Evolutionary conservation across 805 yeast genomes (phyloP), one percentile per base, ranked within the genome.

Genomic region (Pichia cephalocereana): DNA sequence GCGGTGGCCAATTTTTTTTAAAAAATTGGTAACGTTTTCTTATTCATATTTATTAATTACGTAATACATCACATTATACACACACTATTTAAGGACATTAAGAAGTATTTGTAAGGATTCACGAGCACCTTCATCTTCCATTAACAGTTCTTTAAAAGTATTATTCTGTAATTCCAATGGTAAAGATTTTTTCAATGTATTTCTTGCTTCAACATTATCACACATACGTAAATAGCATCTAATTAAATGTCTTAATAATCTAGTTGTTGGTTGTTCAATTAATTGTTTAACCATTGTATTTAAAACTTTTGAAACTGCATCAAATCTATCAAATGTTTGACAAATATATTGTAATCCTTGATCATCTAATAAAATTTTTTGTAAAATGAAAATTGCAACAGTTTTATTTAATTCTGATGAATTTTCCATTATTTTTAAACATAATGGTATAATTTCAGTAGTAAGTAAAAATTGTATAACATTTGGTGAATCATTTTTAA

Each of bases 401-500:
- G 98, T 93, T 61, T 93, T 91, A 44, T 95, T 83, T 46, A 91
- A 74, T 62, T 93, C 99, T 0, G 96, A 84, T 8, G 96, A 88
- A 1, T 90, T 80, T 63, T 91, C 98, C 96, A 91, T 91, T 52
- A 93, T 91, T 58, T 93, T 82, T 50, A 91, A 71, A 63, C 99
- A 93, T 48, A 93, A 69, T 6, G 99, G 99, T 34, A 93, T 95
- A 57, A 93, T 91, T 64, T 91, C 99, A 0, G 99, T 93, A n/a
- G 96, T 82, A 41, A 91, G 72, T 59, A 91, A 69, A 61, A 93
- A 91, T 53, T 86, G 86, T 53, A 93, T 90, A 41, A 91, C 98
- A 57, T 91, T 96, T 15, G 96, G 88, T 5, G 96, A 86, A 61
- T 91, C 99, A 64, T 90, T 91, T 59, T 93, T 91, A 27, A 93